phyloP scores from a whole-genome alignment of 495 filamentous ascomycete genomes.

The Evansstolkia leycettana region DNA sequence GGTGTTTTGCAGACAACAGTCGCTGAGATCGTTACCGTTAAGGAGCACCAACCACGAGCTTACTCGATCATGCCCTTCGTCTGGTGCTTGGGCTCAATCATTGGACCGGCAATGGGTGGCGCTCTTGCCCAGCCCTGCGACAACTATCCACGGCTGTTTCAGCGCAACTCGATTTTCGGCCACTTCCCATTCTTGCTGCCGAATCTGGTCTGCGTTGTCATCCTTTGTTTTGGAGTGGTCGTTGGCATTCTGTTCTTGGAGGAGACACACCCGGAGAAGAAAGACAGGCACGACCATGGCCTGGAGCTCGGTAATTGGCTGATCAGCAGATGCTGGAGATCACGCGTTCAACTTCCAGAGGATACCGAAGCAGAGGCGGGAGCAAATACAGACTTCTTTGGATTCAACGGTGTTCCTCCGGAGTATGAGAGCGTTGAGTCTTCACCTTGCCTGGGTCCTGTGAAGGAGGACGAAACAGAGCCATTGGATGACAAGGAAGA shows the following conservation, averaged over 20 bases:
- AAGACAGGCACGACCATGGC: conserved; percentile 60
- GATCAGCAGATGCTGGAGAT: conserved; percentile 35
- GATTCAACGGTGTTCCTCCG: conserved; percentile 45
- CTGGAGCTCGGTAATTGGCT: conserved; percentile 68
- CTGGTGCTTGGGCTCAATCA: conserved; percentile 88
- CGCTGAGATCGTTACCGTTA: conserved; percentile 79
- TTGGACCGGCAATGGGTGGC: conserved; percentile 85
- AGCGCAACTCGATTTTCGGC: conserved; percentile 64
- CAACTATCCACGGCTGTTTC: conserved; percentile 68
- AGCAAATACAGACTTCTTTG: conserved; percentile 38
- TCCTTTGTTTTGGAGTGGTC: conserved; percentile 66
- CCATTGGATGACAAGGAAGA: conserved; percentile 23
- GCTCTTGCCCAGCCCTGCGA: conserved; percentile 75
- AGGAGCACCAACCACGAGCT: conserved; percentile 82
- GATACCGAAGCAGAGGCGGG: conserved; percentile 14
- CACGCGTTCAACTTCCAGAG: conserved; percentile 23
- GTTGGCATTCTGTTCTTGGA: conserved; percentile 85
- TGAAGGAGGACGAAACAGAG: conserved; percentile 15
- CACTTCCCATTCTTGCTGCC: conserved; percentile 83
- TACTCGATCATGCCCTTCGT: conserved; percentile 97
- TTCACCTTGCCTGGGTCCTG: conserved; percentile 44
- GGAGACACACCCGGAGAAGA: conserved; percentile 86
- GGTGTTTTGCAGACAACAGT: conserved; percentile 93
- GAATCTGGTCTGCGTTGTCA: conserved; percentile 75
- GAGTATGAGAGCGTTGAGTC: conserved; percentile 54